Percentiles rank a stretch among this genome's conserved stretches.
phyloP scores from a whole-genome alignment of 2,329 filamentous ascomycete genomes.

The Emydomyces testavorans region DNA sequence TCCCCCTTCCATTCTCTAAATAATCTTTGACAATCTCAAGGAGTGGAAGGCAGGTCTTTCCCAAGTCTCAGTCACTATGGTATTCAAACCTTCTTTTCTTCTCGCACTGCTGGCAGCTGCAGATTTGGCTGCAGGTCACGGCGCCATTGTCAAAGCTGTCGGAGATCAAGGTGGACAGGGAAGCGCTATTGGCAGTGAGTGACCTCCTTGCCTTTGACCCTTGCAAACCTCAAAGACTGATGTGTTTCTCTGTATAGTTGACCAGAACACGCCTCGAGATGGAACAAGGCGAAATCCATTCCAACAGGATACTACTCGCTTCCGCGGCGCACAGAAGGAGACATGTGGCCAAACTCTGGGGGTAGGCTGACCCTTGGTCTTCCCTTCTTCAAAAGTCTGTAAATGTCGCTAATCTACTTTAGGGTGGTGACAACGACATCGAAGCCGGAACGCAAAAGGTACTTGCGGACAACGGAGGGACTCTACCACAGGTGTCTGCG shows the following conservation, averaged over 20 bases:
- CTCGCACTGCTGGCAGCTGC: slow-evolving; percentile 44
- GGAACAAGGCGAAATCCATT: slow-evolving; percentile 50
- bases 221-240: not conserved
- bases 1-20: slow-evolving; percentile 4
- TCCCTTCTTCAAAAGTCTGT: not conserved
- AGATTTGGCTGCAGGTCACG: slow-evolving; percentile 49
- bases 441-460: slow-evolving; percentile 47
- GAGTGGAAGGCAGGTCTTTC: slow-evolving; percentile 64
- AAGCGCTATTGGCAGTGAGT: slow-evolving; percentile 35
- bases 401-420: not conserved
- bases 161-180: slow-evolving; percentile 47
- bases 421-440: slow-evolving; percentile 45
- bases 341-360: slow-evolving; percentile 49
- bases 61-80: slow-evolving; percentile 44
- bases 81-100: slow-evolving; percentile 3
- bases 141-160: slow-evolving; percentile 47
- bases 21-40: slow-evolving; percentile 45
- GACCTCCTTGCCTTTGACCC: slow-evolving; percentile 32
- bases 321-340: slow-evolving; percentile 43
- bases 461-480: slow-evolving; percentile 45
- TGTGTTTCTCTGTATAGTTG: slow-evolving; percentile 29
- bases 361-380: not conserved
- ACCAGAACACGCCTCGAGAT: slow-evolving; percentile 48
- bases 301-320: slow-evolving; percentile 54
- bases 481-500: slow-evolving; percentile 47